These are phyloP conservation scores for Leccinum uliginosum DNA, from an alignment of 768 basidiomycete species.

Conservation along the genomic window DNA sequence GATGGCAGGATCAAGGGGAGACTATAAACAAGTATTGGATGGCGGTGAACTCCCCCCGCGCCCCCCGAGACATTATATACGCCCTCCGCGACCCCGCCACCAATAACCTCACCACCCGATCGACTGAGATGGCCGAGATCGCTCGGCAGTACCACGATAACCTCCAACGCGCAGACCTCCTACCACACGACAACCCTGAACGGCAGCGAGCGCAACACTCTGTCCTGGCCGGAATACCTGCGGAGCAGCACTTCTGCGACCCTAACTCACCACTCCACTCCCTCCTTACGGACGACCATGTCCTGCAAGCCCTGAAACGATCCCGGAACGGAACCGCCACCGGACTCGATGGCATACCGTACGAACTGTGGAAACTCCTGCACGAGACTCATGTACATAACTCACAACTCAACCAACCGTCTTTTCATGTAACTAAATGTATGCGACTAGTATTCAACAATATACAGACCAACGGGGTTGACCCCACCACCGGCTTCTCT, in stretches of 20 bases:
- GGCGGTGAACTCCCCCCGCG: neutral
- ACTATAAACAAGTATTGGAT: constrained; percentile 21
- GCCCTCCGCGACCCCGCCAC: constrained; percentile 2
- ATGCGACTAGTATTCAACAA: neutral
- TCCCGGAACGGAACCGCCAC: neutral
- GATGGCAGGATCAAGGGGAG: neutral
- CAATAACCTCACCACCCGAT: neutral
- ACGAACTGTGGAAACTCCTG: neutral
- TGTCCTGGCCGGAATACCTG: neutral
- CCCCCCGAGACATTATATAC: constrained; percentile 17
- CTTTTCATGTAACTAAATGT: neutral
- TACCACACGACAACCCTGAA: neutral
- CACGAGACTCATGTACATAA: neutral
- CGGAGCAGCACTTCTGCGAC: neutral
- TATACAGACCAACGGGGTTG: neutral
- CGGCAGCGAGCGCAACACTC: accelerated
- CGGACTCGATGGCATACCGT: neutral
- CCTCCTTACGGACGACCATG: constrained; percentile 14
- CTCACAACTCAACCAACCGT: neutral
- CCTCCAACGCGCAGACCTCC: constrained; percentile 14
- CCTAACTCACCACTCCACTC: constrained; percentile 14
- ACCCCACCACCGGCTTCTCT: neutral
- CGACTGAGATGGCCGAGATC: constrained; percentile 31
- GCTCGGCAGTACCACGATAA: constrained; percentile 9
- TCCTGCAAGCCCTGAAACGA: accelerated